These are phyloP conservation scores for Bertia moriformis DNA, from an alignment of 2,329 filamentous ascomycete genomes.

Conservation along the genomic window DNA sequence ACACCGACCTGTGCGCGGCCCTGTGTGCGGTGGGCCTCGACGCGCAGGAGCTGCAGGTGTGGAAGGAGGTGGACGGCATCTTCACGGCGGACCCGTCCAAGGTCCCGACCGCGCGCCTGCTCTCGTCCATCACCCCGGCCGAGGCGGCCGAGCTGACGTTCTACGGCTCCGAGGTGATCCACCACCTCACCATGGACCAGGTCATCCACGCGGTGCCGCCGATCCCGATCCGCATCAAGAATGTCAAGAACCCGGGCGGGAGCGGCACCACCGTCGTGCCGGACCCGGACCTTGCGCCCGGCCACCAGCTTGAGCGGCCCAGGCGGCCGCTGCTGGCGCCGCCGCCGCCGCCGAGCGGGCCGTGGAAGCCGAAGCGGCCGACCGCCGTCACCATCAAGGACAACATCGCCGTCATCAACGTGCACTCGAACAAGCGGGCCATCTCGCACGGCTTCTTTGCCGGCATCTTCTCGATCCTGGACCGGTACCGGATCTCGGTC, in stretches of 20 bases:
- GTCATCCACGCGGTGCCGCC: conserved; percentile 65
- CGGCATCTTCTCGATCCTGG: conserved; percentile 79
- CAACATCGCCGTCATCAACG: conserved; percentile 90
- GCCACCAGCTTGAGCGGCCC: conserved; percentile 42
- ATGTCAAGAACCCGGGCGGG: conserved; percentile 73
- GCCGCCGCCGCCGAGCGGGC: conserved; percentile 26
- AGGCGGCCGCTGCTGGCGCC: conserved; percentile 21
- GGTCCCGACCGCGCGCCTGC: conserved; percentile 81
- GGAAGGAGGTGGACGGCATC: conserved; percentile 98
- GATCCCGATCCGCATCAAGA: conserved; percentile 64
- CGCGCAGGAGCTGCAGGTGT: conserved; percentile 83
- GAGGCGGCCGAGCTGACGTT: conserved; percentile 94
- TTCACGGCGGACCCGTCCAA: conserved; percentile 73
- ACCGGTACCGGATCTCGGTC: conserved; percentile 75
- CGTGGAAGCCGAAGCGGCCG: conserved; percentile 61
- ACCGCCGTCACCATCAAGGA: conserved; percentile 95
- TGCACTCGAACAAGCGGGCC: conserved; percentile 93
- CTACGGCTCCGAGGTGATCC: conserved; percentile 90
- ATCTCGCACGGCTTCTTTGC: conserved; percentile 94
- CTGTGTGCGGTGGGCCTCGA: conserved; percentile 77
- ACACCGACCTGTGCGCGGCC: conserved; percentile 90
- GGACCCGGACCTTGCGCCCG: conserved; percentile 40
- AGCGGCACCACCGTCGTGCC: conserved; percentile 73
- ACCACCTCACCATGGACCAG: conserved; percentile 98
- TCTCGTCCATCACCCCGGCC: conserved; percentile 76